Evolutionary conservation across 768 basidiomycete species (phyloP), one percentile per base, ranked within the genome.

Genomic region (Collybia mongolica): DNA sequence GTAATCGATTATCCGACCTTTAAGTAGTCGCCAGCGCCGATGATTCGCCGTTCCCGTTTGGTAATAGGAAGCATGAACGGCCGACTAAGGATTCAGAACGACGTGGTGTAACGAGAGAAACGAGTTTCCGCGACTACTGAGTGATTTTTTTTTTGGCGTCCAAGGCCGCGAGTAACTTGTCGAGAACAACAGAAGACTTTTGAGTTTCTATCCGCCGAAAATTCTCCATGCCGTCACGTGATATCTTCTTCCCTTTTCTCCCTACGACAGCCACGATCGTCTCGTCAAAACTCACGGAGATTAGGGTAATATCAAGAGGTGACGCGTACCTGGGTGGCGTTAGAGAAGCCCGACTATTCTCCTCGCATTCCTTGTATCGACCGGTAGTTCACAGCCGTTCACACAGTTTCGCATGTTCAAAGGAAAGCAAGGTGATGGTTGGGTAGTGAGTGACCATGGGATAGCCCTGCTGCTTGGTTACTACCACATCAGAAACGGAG

Each of bases 11-110:
- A 52, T 45, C 39, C 43, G 49, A 46, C 42, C 53, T 54, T 54
- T 57, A 56, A 57, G 35, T 39, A 44, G 46, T 60, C 29, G 43
- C 15, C 39, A 51, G 36, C 26, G 23, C 58, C 58, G 58, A 58
- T 38, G 29, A 44, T 53, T 58, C 37, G 42, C 57, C 57, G 57
- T 26, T 11, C 42, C 42, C 19, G 14, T 12, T 32, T 3, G 32
- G 32, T 32, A 32, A 32, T 12, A 32, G 32, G 32, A 32, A 32
- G 32, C 32, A 32, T 3, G 11, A 32, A 32, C 5, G 11, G 3
- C 6, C 32, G 32, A 6, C 32, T 12, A 32, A 32, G 14, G 32
- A 6, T 32, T 9, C 32, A 32, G 3, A 12, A 14, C 32, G 32
- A 32, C 32, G 32, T 32, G 32, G 32, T 32, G 11, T 9, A 32